Base-by-base conservation (phyloP, 2,329 filamentous ascomycete genomes). In the Fusarium liriodendri region DNA sequence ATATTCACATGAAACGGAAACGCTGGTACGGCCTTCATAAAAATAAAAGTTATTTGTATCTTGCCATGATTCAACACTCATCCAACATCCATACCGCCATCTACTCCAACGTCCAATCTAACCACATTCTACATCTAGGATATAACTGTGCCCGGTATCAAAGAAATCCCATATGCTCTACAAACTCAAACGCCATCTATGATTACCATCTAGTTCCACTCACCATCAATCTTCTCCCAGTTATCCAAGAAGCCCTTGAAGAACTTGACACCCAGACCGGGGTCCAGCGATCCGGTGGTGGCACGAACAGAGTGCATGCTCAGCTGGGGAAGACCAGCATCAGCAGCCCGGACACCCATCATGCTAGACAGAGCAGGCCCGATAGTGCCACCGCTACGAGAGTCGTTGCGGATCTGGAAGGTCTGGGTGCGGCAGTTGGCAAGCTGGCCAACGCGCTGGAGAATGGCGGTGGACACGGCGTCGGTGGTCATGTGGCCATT, bases 401-500 rank as follows among this genome's bases (percentile, higher is more conserved):
- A 93, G 83, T 98, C 97, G 81, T 98, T 99, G 66, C 97, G 87
- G 81, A 98, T 98, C 87, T 97, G 95, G 88, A 98, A 98, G 7
- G 93, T 87, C 84, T 98, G 97, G 63, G 97, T 87, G 57, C 88
- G 90, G 66, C 90, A 90, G 60, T 87, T 94, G 70, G 87, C 89
- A 68, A 94, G 91, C 76, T 95, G 91, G 9, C 95, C 95, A 42
- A 97, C 90, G 29, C 94, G 89, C 75, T 92, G 90, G 38, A 98
- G 85, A 69, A 98, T 89, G 6, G 95, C 91, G 5, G 94, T 94
- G 13, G 94, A 97, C 20, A 98, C 91, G 64, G 92, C 91, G 80
- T 98, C 95, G 4, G 96, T 98, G 5, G 96, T 98, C 94, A 98
- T 98, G 84, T 98, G 95, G 6, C 95, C 97, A 79, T 98, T 98